Conservation (phyloP, 305 asterid genomes). For the Petunia hybrid region DNA sequence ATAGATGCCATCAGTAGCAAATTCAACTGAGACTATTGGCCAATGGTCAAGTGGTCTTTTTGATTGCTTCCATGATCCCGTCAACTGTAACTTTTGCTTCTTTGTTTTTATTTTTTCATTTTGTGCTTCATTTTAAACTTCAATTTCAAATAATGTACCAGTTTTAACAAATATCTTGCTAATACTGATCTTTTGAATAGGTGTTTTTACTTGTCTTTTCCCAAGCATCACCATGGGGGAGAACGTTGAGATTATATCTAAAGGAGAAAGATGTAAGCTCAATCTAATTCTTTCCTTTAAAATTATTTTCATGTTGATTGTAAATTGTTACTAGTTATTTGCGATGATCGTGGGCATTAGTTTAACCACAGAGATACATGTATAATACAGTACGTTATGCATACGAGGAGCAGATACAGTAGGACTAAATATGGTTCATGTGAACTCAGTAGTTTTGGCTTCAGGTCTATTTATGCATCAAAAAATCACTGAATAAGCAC, state of each 20-base stretch:
- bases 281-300: background rate
- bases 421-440: no score
- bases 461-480: no score
- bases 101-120: background rate
- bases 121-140: background rate
- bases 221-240: constrained; percentile 14
- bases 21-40: background rate
- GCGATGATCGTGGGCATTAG: no score
- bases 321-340: no score
- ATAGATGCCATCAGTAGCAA: constrained; percentile 13
- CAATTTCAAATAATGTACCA: no score
- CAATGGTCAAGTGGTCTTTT: constrained; percentile 31
- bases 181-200: background rate
- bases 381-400: no score
- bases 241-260: constrained; percentile 25
- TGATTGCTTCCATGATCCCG: constrained; percentile 25
- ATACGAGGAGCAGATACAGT: no score
- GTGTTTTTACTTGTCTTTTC: constrained; percentile 19
- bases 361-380: no score
- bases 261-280: constrained; percentile 21
- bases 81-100: background rate
- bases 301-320: no score
- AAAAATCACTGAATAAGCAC: no score
- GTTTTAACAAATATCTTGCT: background rate
- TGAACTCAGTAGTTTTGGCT: no score